These are phyloP conservation scores for Suillus occidentalis DNA, from an alignment of 768 basidiomycete genomes.

Conservation along the genomic window DNA sequence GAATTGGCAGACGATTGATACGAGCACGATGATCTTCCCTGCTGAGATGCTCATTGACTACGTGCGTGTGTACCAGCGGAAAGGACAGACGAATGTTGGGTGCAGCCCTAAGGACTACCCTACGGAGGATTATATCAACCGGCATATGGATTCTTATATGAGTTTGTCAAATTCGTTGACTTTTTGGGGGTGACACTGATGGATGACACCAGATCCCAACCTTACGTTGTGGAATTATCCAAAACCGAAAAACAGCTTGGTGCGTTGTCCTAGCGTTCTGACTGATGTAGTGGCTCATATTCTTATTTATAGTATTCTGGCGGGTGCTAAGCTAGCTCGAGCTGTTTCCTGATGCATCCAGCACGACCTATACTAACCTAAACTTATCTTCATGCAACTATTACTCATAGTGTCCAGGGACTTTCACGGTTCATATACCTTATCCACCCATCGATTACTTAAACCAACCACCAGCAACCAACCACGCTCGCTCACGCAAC, in stretches of 20 bases:
- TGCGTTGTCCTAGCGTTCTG: constrained; percentile 7
- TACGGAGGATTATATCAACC: constrained; percentile 45
- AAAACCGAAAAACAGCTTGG: constrained; percentile 39
- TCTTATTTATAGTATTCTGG: constrained; percentile 6
- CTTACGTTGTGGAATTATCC: constrained; percentile 43
- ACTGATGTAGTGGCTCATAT: not conserved
- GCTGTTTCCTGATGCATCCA: not conserved
- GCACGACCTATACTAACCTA: not conserved
- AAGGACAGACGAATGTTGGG: constrained; percentile 42
- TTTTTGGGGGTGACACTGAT: not conserved
- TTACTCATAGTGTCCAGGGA: constrained; percentile 2
- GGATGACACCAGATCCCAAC: constrained; percentile 37
- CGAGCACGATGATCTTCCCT: constrained; percentile 47
- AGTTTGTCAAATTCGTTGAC: constrained; percentile 40
- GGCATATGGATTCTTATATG: constrained; percentile 55
- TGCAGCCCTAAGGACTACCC: constrained; percentile 50
- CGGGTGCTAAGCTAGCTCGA: constrained; percentile 4
- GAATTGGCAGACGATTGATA: constrained; percentile 65
- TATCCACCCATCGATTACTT: not conserved
- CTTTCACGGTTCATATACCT: not conserved
- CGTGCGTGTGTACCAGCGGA: constrained; percentile 59
- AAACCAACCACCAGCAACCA: not conserved
- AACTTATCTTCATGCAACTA: constrained; percentile 1
- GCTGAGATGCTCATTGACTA: constrained; percentile 56
- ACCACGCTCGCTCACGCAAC: not conserved